Evolutionary conservation across 2,329 filamentous ascomycete species (phyloP).

Genomic region (Ophiostoma montium): DNA sequence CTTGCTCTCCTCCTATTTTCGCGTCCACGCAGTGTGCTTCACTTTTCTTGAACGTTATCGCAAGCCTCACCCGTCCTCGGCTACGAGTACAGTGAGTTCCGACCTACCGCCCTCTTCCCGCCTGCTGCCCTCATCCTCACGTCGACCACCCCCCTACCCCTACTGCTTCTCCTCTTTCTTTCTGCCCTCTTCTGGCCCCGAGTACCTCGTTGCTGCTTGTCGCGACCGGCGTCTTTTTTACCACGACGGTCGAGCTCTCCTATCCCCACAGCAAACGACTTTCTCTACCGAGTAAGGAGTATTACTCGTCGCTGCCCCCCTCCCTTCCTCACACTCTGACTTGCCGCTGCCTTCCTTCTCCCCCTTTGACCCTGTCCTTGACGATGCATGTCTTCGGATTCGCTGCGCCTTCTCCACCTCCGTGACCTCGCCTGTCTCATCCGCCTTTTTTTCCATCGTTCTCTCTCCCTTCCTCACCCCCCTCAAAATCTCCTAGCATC

Average conservation of each 20-base stretch:
- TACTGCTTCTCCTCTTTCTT: neutral
- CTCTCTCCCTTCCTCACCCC: too few species aligned
- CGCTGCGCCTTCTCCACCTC: neutral
- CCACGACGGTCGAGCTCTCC: neutral
- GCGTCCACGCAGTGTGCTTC: too few species aligned
- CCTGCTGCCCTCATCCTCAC: neutral
- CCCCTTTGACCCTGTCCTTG: neutral
- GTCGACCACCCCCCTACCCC: neutral
- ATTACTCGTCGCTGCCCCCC: too few species aligned
- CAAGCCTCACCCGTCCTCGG: too few species aligned
- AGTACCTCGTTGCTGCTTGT: constrained; percentile 1
- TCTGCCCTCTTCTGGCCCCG: neutral
- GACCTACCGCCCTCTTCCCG: too few species aligned
- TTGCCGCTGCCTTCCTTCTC: too few species aligned
- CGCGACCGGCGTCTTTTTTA: neutral
- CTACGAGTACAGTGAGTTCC: too few species aligned
- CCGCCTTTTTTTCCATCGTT: neutral
- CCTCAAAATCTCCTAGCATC: neutral
- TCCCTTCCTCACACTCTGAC: neutral
- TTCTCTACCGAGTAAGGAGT: too few species aligned
- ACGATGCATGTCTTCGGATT: neutral
- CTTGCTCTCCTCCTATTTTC: too few species aligned
- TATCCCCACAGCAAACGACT: too few species aligned
- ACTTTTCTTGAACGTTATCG: too few species aligned
- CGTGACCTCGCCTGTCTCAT: neutral